Evolutionary conservation across 305 asterid genomes (phyloP).

Genomic region (Ilex paraguariensis): DNA sequence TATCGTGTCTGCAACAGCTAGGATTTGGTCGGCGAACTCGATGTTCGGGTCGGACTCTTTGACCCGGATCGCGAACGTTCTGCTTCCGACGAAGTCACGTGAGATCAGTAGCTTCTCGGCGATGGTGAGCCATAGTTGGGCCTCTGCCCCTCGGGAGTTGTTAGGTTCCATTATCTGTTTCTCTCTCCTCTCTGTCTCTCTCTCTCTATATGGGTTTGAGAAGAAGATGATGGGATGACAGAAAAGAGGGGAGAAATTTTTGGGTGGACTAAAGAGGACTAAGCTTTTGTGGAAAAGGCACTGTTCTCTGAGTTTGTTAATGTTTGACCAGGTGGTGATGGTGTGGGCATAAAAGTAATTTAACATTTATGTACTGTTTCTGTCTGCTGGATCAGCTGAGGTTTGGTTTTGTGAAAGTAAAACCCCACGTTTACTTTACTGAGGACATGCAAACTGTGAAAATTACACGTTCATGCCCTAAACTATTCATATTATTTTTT

Average conservation of each 20-base stretch:
- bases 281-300: neutral
- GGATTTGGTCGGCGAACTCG: conserved; percentile 74
- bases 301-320: neutral
- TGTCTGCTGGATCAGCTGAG: too few species aligned
- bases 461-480: too few species aligned
- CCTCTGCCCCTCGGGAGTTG: conserved; percentile 40
- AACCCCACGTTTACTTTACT: too few species aligned
- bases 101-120: conserved; percentile 53
- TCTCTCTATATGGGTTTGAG: neutral
- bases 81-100: conserved; percentile 63
- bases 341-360: too few species aligned
- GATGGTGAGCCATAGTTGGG: conserved; percentile 53
- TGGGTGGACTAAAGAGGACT: neutral
- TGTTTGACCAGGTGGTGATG: neutral
- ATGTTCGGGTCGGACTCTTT: conserved; percentile 88
- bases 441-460: too few species aligned
- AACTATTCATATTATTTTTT: too few species aligned
- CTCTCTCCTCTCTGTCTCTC: too few species aligned
- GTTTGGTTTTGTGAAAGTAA: too few species aligned
- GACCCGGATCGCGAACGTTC: conserved; percentile 86
- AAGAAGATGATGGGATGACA: too few species aligned
- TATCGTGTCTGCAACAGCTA: conserved; percentile 77
- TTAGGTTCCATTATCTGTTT: neutral
- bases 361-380: too few species aligned
- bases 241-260: neutral